phyloP scores from a whole-genome alignment of 2,329 filamentous ascomycete species.

The Exophiala mesophila region DNA sequence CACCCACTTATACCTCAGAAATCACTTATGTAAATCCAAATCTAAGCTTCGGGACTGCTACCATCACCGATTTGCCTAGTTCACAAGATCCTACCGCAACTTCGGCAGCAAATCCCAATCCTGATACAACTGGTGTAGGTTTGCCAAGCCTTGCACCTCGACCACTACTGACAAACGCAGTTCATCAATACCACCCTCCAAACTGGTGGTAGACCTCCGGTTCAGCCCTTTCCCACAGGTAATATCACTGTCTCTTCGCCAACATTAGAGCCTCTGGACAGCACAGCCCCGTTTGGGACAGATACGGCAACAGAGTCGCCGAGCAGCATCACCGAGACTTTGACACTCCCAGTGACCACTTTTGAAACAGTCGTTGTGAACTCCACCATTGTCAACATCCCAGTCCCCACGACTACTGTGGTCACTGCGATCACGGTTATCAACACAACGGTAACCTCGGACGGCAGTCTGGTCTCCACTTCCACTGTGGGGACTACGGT shows the following conservation, averaged over 20 bases:
- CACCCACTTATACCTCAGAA: conserved; percentile 10
- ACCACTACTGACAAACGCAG: conserved; percentile 5
- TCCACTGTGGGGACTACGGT: conserved; percentile 23
- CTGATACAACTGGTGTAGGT: conserved; percentile 25
- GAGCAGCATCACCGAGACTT: conserved; percentile 22
- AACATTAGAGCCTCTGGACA: conserved; percentile 24
- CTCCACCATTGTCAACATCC: conserved; percentile 19
- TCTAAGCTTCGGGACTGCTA: conserved; percentile 21
- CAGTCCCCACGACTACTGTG: conserved; percentile 20
- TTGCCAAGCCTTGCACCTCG: background rate
- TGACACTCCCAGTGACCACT: conserved; percentile 25
- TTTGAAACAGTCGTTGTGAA: conserved; percentile 21
- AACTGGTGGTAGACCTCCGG: conserved; percentile 24
- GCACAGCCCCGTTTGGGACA: conserved; percentile 20
- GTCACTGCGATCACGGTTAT: conserved; percentile 23
- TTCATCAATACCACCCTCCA: conserved; percentile 24
- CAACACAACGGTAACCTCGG: conserved; percentile 20
- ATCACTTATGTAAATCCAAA: conserved; percentile 22
- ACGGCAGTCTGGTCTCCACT: conserved; percentile 18
- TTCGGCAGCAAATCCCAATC: conserved; percentile 17
- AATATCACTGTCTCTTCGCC: conserved; percentile 19
- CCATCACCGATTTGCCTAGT: conserved; percentile 15
- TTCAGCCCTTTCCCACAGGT: conserved; percentile 26
- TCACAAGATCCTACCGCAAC: conserved; percentile 23
- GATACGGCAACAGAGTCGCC: conserved; percentile 14